Conservation (phyloP, 345 rosid genomes). For the Trapa bicornis region DNA sequence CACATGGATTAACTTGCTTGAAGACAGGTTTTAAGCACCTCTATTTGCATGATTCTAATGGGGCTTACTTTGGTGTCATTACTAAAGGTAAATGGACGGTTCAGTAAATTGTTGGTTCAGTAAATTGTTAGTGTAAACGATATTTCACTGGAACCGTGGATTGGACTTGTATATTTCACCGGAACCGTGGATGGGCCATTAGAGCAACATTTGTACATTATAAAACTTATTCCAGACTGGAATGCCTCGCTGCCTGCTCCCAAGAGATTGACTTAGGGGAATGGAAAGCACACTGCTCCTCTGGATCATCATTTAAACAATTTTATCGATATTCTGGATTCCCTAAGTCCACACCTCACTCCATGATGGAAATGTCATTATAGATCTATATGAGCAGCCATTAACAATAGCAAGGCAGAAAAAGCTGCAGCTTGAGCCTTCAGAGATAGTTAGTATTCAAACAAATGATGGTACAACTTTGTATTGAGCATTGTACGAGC, state of each 20-base stretch:
- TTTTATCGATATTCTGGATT: conserved; percentile 80
- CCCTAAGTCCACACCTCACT: conserved; percentile 63
- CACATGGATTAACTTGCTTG: conserved; percentile 76
- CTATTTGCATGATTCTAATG: conserved; percentile 61
- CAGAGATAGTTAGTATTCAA: conserved; percentile 56
- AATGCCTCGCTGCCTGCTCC: conserved; percentile 27
- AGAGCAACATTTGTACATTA: conserved; percentile 57
- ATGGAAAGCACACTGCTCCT: conserved; percentile 73
- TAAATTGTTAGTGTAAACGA: conserved; percentile 21
- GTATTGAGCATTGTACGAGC: conserved; percentile 75
- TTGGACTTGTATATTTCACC: conserved; percentile 59
- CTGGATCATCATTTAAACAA: conserved; percentile 75
- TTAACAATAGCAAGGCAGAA: conserved; percentile 34
- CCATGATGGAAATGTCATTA: conserved; percentile 42
- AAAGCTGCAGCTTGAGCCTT: conserved; percentile 58
- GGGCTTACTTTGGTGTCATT: conserved; percentile 61
- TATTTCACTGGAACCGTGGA: too few relatives aligned
- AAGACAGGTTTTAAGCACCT: conserved; percentile 80
- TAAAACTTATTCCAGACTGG: conserved; percentile 34
- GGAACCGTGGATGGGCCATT: conserved; percentile 74
- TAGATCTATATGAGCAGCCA: conserved; percentile 61
- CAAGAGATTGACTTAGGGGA: conserved; percentile 58
- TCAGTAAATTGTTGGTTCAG: conserved; percentile 78
- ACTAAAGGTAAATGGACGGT: conserved; percentile 91
- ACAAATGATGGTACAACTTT: conserved; percentile 59